These are phyloP conservation scores for Microbotryum intermedium DNA, from an alignment of 1,284 basidiomycete genomes.

Conservation along the genomic window DNA sequence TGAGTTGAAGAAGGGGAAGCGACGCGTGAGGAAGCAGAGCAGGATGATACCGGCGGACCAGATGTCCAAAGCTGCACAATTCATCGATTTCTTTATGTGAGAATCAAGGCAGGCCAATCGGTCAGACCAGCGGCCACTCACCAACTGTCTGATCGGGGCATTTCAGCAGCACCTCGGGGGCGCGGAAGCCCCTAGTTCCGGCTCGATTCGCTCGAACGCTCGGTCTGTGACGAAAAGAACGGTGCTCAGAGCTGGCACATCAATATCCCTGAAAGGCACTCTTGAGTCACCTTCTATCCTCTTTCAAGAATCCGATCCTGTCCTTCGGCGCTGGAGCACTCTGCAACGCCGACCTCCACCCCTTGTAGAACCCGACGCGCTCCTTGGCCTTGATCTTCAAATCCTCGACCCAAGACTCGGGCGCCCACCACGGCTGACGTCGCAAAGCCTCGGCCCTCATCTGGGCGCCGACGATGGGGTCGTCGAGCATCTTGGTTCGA, in stretches of 20 bases:
- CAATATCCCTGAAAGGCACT: background rate
- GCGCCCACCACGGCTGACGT: constrained; percentile 13
- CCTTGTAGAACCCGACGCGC: constrained; percentile 28
- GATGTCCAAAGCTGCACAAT: constrained; percentile 71
- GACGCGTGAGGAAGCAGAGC: constrained; percentile 80
- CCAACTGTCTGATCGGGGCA: constrained; percentile 89
- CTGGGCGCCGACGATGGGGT: background rate
- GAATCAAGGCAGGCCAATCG: too few relatives aligned
- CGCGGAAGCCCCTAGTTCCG: constrained; percentile 91
- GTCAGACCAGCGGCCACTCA: constrained; percentile 41
- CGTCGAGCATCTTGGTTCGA: background rate
- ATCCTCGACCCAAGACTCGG: constrained; percentile 6
- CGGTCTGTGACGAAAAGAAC: constrained; percentile 42
- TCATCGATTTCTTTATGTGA: background rate
- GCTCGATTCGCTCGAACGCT: constrained; percentile 90
- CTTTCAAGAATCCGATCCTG: constrained; percentile 40
- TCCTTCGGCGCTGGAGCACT: constrained; percentile 36
- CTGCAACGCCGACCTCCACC: constrained; percentile 43
- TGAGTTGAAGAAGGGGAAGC: constrained; percentile 92
- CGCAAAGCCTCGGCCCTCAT: background rate
- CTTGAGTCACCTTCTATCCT: constrained; percentile 39
- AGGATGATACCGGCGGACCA: constrained; percentile 93
- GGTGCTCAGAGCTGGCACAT: background rate
- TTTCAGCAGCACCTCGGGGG: constrained; percentile 92
- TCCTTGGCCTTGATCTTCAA: constrained; percentile 22